A percentile compares a stretch with the other conserved stretches of the same genome.
Evolutionary conservation across 129 eudicot species (phyloP).

Genomic region (Flaveria brownii): DNA sequence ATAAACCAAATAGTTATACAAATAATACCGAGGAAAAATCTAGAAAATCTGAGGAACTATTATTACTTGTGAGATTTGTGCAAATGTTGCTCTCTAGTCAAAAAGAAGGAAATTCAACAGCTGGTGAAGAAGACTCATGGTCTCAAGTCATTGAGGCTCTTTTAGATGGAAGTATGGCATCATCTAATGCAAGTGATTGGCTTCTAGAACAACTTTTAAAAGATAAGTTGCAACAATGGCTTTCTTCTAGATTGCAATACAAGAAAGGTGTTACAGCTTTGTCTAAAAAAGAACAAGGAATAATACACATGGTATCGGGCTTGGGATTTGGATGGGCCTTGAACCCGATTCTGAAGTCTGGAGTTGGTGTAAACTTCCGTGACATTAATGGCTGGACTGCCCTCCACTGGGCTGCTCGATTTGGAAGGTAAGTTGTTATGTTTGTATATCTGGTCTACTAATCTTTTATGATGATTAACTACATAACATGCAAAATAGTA

Average conservation of each 20-base stretch:
- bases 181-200: constrained; percentile 60
- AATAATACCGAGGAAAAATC: constrained; percentile 44
- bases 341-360: constrained; percentile 68
- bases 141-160: constrained; percentile 65
- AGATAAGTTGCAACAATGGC: constrained; percentile 86
- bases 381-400: constrained; percentile 97
- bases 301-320: constrained; percentile 92
- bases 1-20: constrained; percentile 22
- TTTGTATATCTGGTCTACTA: constrained; percentile 9
- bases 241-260: constrained; percentile 43
- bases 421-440: constrained; percentile 67
- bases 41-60: constrained; percentile 59
- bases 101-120: constrained; percentile 44
- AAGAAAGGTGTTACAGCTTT: constrained; percentile 27
- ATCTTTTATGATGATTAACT: not conserved
- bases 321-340: constrained; percentile 96
- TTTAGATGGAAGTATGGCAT: constrained; percentile 51
- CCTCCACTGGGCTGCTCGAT: constrained; percentile 98
- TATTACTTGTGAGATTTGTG: constrained; percentile 73
- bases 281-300: constrained; percentile 91
- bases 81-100: constrained; percentile 57
- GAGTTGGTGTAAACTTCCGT: constrained; percentile 81
- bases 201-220: constrained; percentile 78
- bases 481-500: constrained; percentile 7
- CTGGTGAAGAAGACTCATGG: constrained; percentile 66